Percentiles rank a stretch among this genome's conserved stretches.
phyloP scores from a whole-genome alignment of 352 stramenopile genomes.

The Phytophthora capsici region DNA sequence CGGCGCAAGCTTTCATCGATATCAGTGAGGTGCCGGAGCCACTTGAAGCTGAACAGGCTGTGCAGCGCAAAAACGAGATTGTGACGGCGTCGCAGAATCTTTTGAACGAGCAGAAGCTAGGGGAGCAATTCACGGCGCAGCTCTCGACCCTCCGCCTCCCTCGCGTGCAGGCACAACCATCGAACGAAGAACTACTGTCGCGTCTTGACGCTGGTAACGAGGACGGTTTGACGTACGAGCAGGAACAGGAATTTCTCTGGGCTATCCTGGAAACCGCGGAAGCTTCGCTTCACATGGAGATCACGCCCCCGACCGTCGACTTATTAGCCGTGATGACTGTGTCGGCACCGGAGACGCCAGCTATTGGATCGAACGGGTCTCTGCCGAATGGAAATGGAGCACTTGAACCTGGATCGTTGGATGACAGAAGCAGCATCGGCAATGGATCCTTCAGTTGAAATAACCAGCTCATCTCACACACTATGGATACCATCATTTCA shows the following conservation, averaged over 20 bases:
- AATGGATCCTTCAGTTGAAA: conserved; percentile 48
- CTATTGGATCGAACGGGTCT: conserved; percentile 39
- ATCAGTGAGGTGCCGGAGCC: conserved; percentile 84
- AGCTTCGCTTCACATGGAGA: conserved; percentile 55
- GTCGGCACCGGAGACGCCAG: conserved; percentile 34
- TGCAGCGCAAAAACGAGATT: conserved; percentile 83
- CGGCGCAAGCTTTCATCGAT: conserved; percentile 82
- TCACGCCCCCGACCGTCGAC: conserved; percentile 59
- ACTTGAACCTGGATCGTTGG: conserved; percentile 27
- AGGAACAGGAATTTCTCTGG: conserved; percentile 62
- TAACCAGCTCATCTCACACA: conserved; percentile 10
- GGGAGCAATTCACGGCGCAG: conserved; percentile 54
- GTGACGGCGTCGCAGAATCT: conserved; percentile 54
- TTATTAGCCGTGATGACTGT: conserved; percentile 72
- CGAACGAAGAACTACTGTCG: conserved; percentile 55
- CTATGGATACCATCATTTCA: conserved; percentile 32
- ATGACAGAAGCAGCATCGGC: conserved; percentile 41
- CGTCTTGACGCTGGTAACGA: conserved; percentile 55
- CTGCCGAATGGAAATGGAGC: conserved; percentile 42
- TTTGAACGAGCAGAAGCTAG: conserved; percentile 61
- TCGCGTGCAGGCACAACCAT: conserved; percentile 27
- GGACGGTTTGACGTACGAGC: conserved; percentile 57
- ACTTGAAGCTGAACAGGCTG: conserved; percentile 77
- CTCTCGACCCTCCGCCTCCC: conserved; percentile 56
- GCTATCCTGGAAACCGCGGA: conserved; percentile 51